A percentile compares a stretch with the other conserved stretches of the same genome.
These are phyloP conservation scores for Thermomyces lanuginosus DNA, from an alignment of 2,329 filamentous ascomycete genomes.

Conservation along the genomic window DNA sequence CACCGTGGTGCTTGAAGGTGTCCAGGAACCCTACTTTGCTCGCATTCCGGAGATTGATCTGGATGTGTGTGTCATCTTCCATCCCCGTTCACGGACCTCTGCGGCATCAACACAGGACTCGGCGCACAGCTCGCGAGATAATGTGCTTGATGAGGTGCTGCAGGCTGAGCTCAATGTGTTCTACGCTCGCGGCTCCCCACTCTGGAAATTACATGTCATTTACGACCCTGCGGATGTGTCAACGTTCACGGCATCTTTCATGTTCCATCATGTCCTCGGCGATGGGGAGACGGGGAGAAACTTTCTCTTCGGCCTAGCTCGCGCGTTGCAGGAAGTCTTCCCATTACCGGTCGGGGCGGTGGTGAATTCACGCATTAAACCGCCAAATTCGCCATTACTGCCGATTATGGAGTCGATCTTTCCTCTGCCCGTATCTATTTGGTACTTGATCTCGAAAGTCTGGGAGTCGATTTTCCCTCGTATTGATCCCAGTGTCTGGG, in stretches of 20 bases:
- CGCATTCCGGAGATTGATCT: constrained; percentile 30
- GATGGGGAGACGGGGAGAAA: constrained; percentile 31
- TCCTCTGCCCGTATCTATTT: constrained; percentile 21
- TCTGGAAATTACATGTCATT: constrained; percentile 31
- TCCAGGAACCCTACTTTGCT: constrained; percentile 27
- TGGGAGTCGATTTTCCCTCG: constrained; percentile 9
- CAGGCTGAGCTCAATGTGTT: constrained; percentile 26
- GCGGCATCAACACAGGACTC: constrained; percentile 2
- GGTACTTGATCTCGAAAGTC: constrained; percentile 20
- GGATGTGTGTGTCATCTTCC: constrained; percentile 21
- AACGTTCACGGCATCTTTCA: constrained; percentile 29
- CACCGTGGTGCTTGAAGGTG: constrained; percentile 27
- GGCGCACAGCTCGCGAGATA: constrained; percentile 11
- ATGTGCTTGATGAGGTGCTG: constrained; percentile 27
- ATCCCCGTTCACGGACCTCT: constrained; percentile 10
- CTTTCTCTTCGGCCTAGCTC: constrained; percentile 29
- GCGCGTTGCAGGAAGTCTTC: constrained; percentile 15
- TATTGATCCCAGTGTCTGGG: constrained; percentile 19
- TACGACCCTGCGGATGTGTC: constrained; percentile 10
- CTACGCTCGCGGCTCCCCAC: constrained; percentile 22
- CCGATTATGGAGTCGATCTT: constrained; percentile 28
- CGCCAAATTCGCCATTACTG: constrained; percentile 17
- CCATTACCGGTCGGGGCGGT: constrained; percentile 5
- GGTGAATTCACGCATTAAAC: constrained; percentile 9
- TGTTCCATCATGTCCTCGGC: constrained; percentile 34